Evolutionary conservation across 331 rosid genomes (phyloP).

Genomic region (Quercus tomentella): DNA sequence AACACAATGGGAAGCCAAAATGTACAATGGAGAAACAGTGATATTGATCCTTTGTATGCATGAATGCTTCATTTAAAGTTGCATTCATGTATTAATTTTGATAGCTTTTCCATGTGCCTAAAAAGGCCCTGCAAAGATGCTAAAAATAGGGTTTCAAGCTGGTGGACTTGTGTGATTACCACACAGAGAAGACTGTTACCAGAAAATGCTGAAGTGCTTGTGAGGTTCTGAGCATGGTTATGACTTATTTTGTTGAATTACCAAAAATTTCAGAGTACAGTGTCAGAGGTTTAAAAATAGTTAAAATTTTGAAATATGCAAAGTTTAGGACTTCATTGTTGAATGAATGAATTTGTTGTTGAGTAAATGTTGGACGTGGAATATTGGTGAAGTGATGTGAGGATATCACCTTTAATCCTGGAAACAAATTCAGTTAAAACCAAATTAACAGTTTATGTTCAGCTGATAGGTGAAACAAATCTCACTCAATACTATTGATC

Average conservation of each 20-base stretch:
- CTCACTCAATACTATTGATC: neutral
- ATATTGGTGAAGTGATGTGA: neutral
- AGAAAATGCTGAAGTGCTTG: neutral
- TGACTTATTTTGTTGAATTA: neutral
- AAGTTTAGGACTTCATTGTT: neutral
- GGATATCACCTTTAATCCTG: neutral
- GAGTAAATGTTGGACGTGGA: neutral
- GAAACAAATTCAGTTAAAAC: neutral
- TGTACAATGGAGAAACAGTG: neutral
- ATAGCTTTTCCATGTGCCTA: neutral
- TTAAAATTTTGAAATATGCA: neutral
- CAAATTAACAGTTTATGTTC: neutral
- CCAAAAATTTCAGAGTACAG: neutral
- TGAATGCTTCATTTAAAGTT: neutral
- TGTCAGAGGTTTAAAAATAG: neutral
- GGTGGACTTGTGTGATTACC: neutral
- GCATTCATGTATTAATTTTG: neutral
- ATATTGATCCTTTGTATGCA: neutral
- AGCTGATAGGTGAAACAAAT: neutral
- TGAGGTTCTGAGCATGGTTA: neutral
- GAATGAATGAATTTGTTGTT: neutral
- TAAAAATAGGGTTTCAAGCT: neutral
- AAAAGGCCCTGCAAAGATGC: neutral
- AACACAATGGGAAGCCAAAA: neutral
- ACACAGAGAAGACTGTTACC: neutral